Conservation (phyloP, 2,329 filamentous ascomycete genomes). For the Epichloe coenophiala region DNA sequence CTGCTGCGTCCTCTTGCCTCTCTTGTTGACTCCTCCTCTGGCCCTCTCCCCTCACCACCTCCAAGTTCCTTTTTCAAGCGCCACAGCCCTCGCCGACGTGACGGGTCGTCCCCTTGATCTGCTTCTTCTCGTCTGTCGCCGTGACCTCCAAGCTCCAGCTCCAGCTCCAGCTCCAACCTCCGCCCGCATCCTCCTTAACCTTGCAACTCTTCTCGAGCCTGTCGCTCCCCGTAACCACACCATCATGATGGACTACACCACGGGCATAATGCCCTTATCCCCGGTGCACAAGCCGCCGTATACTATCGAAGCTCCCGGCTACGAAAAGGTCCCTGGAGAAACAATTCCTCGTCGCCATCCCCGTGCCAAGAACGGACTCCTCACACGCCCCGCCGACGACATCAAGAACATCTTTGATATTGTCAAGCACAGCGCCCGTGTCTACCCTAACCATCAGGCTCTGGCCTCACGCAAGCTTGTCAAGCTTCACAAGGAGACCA, state of each 20-base stretch:
- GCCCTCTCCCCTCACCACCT: not conserved
- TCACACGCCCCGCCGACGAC: conserved; percentile 50
- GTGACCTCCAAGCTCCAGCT: not conserved
- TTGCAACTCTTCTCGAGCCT: not conserved
- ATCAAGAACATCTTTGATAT: conserved; percentile 71
- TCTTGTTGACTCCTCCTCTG: not conserved
- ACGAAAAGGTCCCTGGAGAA: conserved; percentile 60
- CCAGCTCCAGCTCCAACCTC: not conserved
- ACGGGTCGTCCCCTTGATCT: not conserved
- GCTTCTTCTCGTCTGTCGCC: not conserved
- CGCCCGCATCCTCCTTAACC: not conserved
- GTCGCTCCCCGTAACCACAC: not conserved
- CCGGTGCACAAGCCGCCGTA: conserved; percentile 59
- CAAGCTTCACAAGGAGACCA: conserved; percentile 67
- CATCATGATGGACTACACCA: conserved; percentile 20
- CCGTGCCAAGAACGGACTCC: conserved; percentile 55
- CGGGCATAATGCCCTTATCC: conserved; percentile 36
- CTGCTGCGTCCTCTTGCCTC: not conserved
- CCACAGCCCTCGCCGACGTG: not conserved
- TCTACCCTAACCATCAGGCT: conserved; percentile 49
- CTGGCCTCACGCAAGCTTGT: conserved; percentile 62
- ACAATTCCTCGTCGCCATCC: conserved; percentile 70
- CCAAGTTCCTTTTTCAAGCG: not conserved
- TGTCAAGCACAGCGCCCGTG: conserved; percentile 51
- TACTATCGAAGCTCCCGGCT: conserved; percentile 58